Percentiles rank a stretch among this genome's conserved stretches.
phyloP scores from a whole-genome alignment of 345 rosid genomes.

The Salix exigua region DNA sequence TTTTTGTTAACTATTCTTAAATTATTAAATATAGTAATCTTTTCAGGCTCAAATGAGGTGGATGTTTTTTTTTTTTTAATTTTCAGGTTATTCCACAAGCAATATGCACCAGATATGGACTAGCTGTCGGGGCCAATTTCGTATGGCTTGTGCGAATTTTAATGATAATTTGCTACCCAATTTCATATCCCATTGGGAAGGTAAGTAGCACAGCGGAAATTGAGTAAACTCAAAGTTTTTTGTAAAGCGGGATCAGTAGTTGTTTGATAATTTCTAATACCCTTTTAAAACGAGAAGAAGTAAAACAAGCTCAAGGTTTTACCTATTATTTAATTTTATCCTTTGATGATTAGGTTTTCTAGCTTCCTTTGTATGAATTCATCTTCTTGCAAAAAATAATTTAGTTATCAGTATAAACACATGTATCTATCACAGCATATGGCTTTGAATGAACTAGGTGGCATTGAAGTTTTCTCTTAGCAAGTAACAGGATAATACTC shows the following conservation, averaged over 20 bases:
- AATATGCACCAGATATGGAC: constrained; percentile 86
- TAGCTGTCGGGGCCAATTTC: constrained; percentile 88
- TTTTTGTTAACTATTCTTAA: not conserved
- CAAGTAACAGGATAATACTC: no score
- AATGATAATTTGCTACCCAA: constrained; percentile 80
- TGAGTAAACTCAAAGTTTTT: not conserved
- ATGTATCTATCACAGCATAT: not conserved
- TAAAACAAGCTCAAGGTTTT: not conserved
- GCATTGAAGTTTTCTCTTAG: no score
- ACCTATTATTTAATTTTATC: not conserved
- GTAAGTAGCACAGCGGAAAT: constrained; percentile 27
- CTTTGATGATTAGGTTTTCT: not conserved
- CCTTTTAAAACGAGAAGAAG: not conserved
- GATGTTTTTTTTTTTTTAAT: constrained; percentile 1
- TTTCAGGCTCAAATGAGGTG: not conserved
- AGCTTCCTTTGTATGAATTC: not conserved
- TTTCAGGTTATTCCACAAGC: constrained; percentile 95
- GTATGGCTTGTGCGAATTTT: constrained; percentile 78
- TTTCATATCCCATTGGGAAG: constrained; percentile 91
- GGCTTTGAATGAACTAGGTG: no score
- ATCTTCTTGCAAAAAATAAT: not conserved
- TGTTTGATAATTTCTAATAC: not conserved
- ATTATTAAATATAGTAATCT: not conserved
- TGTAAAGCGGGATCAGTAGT: not conserved
- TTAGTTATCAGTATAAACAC: not conserved